Conservation (phyloP, 257 asterid genomes). For the Solanum sitiens region DNA sequence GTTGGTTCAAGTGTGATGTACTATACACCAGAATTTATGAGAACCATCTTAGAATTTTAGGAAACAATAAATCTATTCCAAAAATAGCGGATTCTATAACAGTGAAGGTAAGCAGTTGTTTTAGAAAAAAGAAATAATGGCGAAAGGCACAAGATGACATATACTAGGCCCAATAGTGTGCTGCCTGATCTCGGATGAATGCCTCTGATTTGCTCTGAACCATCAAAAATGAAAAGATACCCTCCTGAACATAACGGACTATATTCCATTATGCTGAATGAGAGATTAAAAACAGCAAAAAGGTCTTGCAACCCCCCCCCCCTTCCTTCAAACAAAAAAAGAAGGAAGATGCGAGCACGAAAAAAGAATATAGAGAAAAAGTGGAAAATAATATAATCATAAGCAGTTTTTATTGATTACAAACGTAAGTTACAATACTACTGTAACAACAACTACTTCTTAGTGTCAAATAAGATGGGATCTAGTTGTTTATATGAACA, state of each 20-base stretch:
- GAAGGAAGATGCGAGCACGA: neutral
- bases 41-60: neutral
- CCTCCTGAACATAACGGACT: neutral
- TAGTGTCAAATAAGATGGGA: neutral
- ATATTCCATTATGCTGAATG: neutral
- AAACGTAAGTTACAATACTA: neutral
- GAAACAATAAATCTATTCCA: neutral
- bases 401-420: neutral
- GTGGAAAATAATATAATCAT: neutral
- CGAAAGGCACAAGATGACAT: neutral
- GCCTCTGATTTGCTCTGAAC: neutral
- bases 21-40: neutral
- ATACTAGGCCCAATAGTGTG: neutral
- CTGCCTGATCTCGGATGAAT: neutral
- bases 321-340: neutral
- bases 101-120: slow-evolving; percentile 10
- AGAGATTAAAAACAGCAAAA: neutral
- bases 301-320: neutral
- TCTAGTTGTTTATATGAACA: neutral
- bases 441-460: neutral
- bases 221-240: neutral
- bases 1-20: neutral
- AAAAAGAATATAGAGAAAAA: neutral
- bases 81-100: neutral
- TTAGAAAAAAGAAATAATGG: neutral